Base-by-base conservation (phyloP, 106 monocot species). In the Hemerocallis citrina region DNA sequence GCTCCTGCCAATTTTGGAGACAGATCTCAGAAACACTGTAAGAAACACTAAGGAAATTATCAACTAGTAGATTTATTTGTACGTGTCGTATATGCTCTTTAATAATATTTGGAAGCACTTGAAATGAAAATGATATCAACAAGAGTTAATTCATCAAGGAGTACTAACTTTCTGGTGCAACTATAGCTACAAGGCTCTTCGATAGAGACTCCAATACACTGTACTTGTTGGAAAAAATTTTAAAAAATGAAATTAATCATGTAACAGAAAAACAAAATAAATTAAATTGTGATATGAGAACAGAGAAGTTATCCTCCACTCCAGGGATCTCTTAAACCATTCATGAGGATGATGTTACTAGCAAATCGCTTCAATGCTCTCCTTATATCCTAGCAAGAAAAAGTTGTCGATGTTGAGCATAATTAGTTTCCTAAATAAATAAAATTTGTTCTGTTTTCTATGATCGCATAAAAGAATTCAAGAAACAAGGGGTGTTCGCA, bases 281-380 rank as follows among this genome's bases (percentile, higher is more conserved):
- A 27, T 12, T 24, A 22, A 44, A 14, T 11, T 44, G 14, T 16
- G n/a, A n/a, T n/a, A n/a, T n/a, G n/a, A n/a, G n/a, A n/a, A n/a
- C n/a, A n/a, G 6, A 30, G 24, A 22, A 47, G 11, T 62, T 78
- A 74, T 74, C 83, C 78, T 74, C 74, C 78, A 39, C 83, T 83
- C 78, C 83, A 83, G 37, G 83, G 83, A 74, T 83, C 83, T 22
- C 70, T 78, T 45, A 83, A 57, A 0, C 83, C 83, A 61, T 78
- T 83, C 63, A 68, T 78, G 67, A 83, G 74, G 38, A 83, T 75
- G 45, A 78, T 78, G 39, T 78, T 83, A 28, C 81, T 82, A 20
- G 36, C 71, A 51, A 65, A 77, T 32, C 56, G 23, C 64, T 77
- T 72, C 64, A 73, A 38, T 20, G 55, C 57, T 20, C 65, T 77